Percentiles rank a stretch among this genome's conserved stretches.
Conservation (phyloP, 345 rosid species). For the Nephelium lappaceum region DNA sequence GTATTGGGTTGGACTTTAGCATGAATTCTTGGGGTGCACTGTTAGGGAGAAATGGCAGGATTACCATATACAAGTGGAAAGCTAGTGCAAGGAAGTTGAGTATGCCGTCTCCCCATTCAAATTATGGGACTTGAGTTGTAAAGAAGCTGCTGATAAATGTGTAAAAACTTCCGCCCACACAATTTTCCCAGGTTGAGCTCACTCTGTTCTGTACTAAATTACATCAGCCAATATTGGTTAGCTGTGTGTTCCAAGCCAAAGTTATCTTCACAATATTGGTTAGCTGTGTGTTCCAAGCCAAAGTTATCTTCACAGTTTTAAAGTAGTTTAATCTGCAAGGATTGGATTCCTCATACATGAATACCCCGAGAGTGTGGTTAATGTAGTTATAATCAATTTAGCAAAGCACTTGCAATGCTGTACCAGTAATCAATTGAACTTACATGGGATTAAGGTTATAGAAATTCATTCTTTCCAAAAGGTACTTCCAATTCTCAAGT, state of each 20-base stretch:
- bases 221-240: background rate
- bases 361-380: background rate
- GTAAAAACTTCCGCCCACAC: background rate
- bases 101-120: background rate
- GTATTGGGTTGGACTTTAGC: constrained; percentile 93
- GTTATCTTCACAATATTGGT: background rate
- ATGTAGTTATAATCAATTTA: background rate
- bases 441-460: background rate
- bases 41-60: background rate
- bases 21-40: background rate
- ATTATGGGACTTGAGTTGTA: background rate
- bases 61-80: background rate
- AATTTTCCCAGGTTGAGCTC: background rate
- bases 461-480: too few species aligned
- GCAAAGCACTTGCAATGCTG: background rate
- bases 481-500: too few species aligned
- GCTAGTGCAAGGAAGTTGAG: background rate
- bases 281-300: background rate
- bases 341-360: background rate
- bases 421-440: background rate
- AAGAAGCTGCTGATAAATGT: background rate
- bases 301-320: background rate
- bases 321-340: background rate
- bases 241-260: background rate
- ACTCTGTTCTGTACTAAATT: background rate